Evolutionary conservation across 768 basidiomycete species (phyloP), one percentile per base, ranked within the genome.

Genomic region (Collybia sordida): DNA sequence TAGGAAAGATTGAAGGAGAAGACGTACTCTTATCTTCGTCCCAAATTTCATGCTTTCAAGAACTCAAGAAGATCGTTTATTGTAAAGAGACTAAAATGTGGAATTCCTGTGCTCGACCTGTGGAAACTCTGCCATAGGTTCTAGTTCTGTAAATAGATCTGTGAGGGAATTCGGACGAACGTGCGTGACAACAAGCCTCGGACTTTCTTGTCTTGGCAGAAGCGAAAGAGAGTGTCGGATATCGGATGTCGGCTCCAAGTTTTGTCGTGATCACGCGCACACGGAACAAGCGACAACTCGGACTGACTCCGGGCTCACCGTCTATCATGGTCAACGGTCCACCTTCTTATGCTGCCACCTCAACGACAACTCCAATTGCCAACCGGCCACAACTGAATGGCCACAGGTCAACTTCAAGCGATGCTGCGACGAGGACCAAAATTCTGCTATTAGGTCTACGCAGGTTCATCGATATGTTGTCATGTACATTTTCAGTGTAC

Each of bases 401-500:
- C 14, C 64, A 59, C 39, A 59, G 50, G n/a, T 53, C 57, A 17
- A 51, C 63, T 6, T 45, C 62, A 24, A 27, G 38, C 15, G 61
- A 60, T 53, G 55, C 58, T 18, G 59, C 73, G 17, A 57, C 70
- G 38, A 73, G 85, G 44, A 84, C 88, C 24, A 90, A 87, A 61
- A 79, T 92, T 19, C 76, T 91, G 18, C 72, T 90, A 9, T 70
- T 90, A 40, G 89, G 89, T 2, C 76, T 87, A 57, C 79, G 86
- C 58, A 84, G 85, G 86, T 84, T 37, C 31, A 55, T 42, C 17
- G 45, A 4, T 15, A 6, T 38, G 27, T 34, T 5, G 9, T 6
- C 22, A 14, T 40, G 22, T 24, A 42, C 31, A 12, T 46, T 27
- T 50, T 17, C 28, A 23, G 42, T 17, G 50, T 48, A 49, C 50